Evolutionary conservation across 176 grass and related monocot species (phyloP).

Genomic region (Elaeis guineensis): DNA sequence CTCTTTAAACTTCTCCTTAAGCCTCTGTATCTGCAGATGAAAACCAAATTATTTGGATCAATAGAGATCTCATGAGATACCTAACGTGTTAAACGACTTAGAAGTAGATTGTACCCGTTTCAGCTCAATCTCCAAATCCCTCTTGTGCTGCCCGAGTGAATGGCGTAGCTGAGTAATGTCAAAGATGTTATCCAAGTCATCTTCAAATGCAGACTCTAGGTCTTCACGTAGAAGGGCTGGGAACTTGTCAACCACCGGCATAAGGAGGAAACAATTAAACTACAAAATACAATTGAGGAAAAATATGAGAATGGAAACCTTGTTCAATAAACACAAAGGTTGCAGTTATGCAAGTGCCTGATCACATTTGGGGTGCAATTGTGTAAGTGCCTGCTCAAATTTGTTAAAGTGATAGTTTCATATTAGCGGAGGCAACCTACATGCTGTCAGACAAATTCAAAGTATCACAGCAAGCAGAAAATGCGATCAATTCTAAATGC

Average conservation of each 20-base stretch:
- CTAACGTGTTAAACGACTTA: neutral
- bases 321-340: no score
- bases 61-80: neutral
- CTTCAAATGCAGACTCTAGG: conserved; percentile 63
- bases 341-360: no score
- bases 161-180: conserved; percentile 53
- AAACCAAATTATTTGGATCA: conserved; percentile 10
- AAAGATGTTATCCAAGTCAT: conserved; percentile 69
- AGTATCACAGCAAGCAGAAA: no score
- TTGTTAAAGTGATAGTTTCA: no score
- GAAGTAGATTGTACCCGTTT: conserved; percentile 35
- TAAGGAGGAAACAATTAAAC: conserved; percentile 97
- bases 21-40: conserved; percentile 55
- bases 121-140: conserved; percentile 63
- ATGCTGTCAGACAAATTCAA: no score
- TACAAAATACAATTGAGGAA: conserved; percentile 26
- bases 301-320: conserved; percentile 1
- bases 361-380: no score
- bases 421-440: no score
- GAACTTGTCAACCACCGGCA: conserved; percentile 91
- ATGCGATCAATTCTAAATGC: no score
- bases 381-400: no score
- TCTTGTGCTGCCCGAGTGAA: conserved; percentile 51
- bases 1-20: conserved; percentile 82
- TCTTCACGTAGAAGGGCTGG: conserved; percentile 75